Evolutionary conservation across 345 rosid species (phyloP), one percentile per base, ranked within the genome.

Genomic region (Hibiscus mutabilis): DNA sequence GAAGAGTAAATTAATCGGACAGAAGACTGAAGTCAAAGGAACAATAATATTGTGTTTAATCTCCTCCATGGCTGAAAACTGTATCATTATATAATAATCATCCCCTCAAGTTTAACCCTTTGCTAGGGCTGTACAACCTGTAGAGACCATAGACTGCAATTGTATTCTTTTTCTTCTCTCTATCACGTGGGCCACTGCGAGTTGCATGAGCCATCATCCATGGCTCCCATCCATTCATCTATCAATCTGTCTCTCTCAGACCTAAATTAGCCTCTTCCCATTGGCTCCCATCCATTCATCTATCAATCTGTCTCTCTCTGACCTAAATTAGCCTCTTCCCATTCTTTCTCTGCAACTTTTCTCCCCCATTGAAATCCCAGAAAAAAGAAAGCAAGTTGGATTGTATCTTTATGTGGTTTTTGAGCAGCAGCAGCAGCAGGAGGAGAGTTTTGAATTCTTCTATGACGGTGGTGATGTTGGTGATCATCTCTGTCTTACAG

Each of bases 341-440:
- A 18, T 15, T n/a, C 14, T 24, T 10, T 21, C 55, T 46, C 46
- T 74, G 8, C 12, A 42, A 42, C 46, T 42, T 37, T 37, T 2
- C 46, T 42, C 46, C 11, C 46, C 46, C 46, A 42, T 42, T 42
- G 46, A 42, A 42, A 42, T 42, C 10, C 29, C 13, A 21, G 6
- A 29, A 40, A n/a, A n/a, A n/a, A 18, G 12, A 15, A 8, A 24
- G 19, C 40, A 18, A 35, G 16, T 49, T 49, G 19, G 55, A 49
- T 49, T 49, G 55, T 49, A 49, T n/a, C 21, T 82, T 77, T 80
- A 79, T 84, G 87, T 72, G 77, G 86, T 49, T 76, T 22, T 21
- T 37, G 55, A 60, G 74, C 60, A 44, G 74, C 25, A 75, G 74
- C 74, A 79, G 75, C 57, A 44, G 74, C 19, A 75, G 75, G 25